Percentiles rank a stretch among this genome's conserved stretches.
Conservation (phyloP, 2,329 filamentous ascomycete species). For the Scytalidium sp. region DNA sequence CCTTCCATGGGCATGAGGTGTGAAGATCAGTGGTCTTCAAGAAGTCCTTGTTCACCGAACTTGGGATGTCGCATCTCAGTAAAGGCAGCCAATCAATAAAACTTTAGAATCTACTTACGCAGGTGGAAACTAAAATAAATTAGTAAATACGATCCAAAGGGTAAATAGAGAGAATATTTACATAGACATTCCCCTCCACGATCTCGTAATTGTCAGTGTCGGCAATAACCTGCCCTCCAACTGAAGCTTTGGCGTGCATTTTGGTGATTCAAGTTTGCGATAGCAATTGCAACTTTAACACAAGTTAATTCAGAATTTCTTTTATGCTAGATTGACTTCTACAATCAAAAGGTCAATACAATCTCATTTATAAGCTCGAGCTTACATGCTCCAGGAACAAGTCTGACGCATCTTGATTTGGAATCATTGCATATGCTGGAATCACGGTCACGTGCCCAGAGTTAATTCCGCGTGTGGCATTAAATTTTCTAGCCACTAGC, state of each 20-base stretch:
- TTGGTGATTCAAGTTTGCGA: neutral
- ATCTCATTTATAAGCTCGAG: no score
- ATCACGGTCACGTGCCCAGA: no score
- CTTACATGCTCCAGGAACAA: no score
- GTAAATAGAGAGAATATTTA: conserved; percentile 20
- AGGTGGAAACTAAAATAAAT: conserved; percentile 30
- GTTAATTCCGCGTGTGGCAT: neutral
- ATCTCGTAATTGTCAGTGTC: conserved; percentile 42
- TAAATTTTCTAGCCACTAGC: neutral
- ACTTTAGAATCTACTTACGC: conserved; percentile 20
- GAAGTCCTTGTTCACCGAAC: conserved; percentile 35
- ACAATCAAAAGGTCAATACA: no score
- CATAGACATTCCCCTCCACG: conserved; percentile 47
- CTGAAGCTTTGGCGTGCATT: conserved; percentile 28
- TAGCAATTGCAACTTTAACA: no score
- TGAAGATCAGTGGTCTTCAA: conserved; percentile 36
- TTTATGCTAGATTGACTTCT: neutral
- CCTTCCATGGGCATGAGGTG: conserved; percentile 45
- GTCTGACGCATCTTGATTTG: neutral
- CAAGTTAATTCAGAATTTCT: neutral
- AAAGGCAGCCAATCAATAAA: neutral
- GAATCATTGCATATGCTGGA: no score
- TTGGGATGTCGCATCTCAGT: conserved; percentile 8
- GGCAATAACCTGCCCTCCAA: conserved; percentile 41
- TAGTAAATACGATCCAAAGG: conserved; percentile 9